phyloP scores from a whole-genome alignment of 176 grass and related monocot genomes.

The Miscanthus lutarioriparius region DNA sequence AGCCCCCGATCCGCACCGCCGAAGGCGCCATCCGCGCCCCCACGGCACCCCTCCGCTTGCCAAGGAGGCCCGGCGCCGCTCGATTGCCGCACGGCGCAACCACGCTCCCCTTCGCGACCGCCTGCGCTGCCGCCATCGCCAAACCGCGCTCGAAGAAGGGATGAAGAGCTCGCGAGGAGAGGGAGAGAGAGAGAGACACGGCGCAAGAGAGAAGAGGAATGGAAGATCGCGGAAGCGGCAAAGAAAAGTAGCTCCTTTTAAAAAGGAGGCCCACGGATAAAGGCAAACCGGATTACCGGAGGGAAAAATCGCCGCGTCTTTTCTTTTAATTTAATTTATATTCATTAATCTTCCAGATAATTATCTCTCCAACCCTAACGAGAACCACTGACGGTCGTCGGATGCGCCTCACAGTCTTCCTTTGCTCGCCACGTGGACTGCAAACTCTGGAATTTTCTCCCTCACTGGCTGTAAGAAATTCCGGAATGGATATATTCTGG shows the following conservation, averaged over 20 bases:
- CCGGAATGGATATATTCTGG: conserved; percentile 37
- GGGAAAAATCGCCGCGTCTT: conserved; percentile 30
- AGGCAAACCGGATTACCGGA: conserved; percentile 11
- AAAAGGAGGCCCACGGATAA: conserved; percentile 49
- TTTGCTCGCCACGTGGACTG: conserved; percentile 8
- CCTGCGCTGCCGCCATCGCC: conserved; percentile 55
- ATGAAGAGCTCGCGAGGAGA: background rate
- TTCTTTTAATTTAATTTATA: background rate
- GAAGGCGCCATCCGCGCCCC: conserved; percentile 36
- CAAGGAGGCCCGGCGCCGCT: background rate
- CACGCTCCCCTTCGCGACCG: conserved; percentile 44
- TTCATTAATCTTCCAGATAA: background rate
- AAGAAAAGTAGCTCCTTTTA: conserved; percentile 51
- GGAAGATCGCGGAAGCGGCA: conserved; percentile 38
- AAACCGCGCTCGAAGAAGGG: background rate
- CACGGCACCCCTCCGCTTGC: conserved; percentile 41
- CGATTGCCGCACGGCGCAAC: conserved; percentile 18
- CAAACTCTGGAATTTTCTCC: background rate
- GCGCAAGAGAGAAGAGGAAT: background rate
- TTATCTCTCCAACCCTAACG: background rate
- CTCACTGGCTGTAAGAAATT: background rate
- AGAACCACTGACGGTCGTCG: background rate
- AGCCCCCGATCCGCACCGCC: conserved; percentile 40
- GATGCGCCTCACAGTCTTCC: background rate
- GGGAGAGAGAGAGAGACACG: background rate